Conservation (phyloP, 1,284 basidiomycete species). For the Ceratobasidium sp. region DNA sequence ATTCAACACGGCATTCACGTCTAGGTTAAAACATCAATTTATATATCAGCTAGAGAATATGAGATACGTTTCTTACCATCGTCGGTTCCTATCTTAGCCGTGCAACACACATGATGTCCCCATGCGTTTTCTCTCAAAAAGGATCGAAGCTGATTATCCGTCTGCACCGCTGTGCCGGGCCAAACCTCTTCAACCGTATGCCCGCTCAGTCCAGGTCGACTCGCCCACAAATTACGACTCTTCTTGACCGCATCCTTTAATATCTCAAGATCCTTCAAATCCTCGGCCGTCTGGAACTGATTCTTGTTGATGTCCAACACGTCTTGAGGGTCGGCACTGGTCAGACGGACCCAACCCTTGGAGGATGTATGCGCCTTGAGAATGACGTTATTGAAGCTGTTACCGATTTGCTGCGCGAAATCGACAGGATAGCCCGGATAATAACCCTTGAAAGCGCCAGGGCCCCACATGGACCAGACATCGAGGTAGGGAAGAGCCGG, state of each 20-base stretch:
- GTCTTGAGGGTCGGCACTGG: conserved; percentile 40
- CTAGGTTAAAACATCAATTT: not conserved
- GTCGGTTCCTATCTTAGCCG: conserved; percentile 33
- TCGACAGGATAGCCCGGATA: conserved; percentile 21
- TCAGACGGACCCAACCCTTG: conserved; percentile 39
- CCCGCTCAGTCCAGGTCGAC: conserved; percentile 29
- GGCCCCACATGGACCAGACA: conserved; percentile 38
- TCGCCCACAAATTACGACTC: conserved; percentile 33
- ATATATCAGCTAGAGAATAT: too few species aligned
- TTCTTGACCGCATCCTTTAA: conserved; percentile 40
- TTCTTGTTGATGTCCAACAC: conserved; percentile 44
- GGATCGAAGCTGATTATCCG: conserved; percentile 22
- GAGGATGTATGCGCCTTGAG: conserved; percentile 35
- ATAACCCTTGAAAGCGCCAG: conserved; percentile 35
- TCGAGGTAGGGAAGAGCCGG: conserved; percentile 22
- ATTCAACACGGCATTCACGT: conserved; percentile 14
- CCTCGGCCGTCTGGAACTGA: conserved; percentile 36
- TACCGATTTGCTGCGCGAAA: conserved; percentile 20
- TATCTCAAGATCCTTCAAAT: conserved; percentile 39
- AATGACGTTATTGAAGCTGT: conserved; percentile 30
- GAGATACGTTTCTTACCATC: not conserved
- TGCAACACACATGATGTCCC: conserved; percentile 37
- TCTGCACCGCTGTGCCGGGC: conserved; percentile 21
- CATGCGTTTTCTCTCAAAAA: conserved; percentile 35
- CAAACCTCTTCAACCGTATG: conserved; percentile 33